These are phyloP conservation scores for Chlorencoelia australis DNA, from an alignment of 2,329 filamentous ascomycete genomes.

Conservation along the genomic window DNA sequence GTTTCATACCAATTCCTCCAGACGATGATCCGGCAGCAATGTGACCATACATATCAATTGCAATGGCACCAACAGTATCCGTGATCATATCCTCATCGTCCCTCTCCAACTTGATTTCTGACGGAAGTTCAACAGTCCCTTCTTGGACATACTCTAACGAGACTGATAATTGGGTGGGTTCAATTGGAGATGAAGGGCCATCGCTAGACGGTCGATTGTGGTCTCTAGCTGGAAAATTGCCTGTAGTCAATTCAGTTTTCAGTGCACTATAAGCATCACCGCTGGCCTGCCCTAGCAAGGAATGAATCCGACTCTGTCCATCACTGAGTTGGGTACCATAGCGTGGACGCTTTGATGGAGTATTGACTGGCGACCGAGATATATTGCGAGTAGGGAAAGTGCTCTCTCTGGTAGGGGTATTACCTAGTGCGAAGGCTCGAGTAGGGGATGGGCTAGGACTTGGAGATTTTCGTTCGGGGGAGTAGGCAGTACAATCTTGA, in stretches of 20 bases:
- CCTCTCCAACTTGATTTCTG: constrained; percentile 1
- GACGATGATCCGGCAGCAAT: constrained; percentile 95
- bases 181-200: constrained; percentile 18
- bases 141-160: constrained; percentile 14
- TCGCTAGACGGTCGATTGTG: constrained; percentile 14
- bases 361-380: constrained; percentile 12
- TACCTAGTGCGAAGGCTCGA: constrained; percentile 5
- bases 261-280: constrained; percentile 11
- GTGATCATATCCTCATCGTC: constrained; percentile 56
- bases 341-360: constrained; percentile 21
- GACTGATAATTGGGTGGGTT: constrained; percentile 2
- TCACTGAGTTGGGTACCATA: constrained; percentile 17
- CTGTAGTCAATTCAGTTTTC: constrained; percentile 13
- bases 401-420: constrained; percentile 7
- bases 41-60: constrained; percentile 72
- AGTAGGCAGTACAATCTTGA: constrained; percentile 7
- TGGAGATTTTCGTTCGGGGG: constrained; percentile 8
- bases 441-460: constrained; percentile 2
- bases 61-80: constrained; percentile 94
- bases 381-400: constrained; percentile 8
- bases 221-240: not conserved
- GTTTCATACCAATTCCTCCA: constrained; percentile 97
- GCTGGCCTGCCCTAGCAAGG: constrained; percentile 17
- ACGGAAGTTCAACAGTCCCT: constrained; percentile 15
- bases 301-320: constrained; percentile 19